Base-by-base conservation (phyloP, 306 rosid species). In the Prunus campanulata region DNA sequence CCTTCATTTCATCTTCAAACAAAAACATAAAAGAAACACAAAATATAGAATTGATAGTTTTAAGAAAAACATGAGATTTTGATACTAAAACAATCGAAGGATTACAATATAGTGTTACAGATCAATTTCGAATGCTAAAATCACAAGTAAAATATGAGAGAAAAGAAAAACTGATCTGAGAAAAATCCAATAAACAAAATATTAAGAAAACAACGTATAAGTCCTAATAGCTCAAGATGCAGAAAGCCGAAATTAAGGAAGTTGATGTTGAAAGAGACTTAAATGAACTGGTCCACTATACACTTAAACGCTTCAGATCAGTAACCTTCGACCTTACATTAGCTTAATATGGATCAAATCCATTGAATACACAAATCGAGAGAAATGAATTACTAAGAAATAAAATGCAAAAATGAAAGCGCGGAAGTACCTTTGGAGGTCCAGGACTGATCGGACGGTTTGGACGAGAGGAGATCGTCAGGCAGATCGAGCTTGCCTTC, bases 401-500 rank as follows among this genome's bases (percentile, higher is more conserved):
- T 3, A 6, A 30, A 42, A 66, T 32, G 9, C 52, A 52, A 76
- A 32, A 48, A 51, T 15, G 65, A 55, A 39, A 70, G 18, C 15
- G 68, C 2, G 1, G 32, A 13, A 61, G 66, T 75, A 87, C 91
- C 89, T 79, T 78, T 87, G 71, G 84, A 65, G 18, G 84, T 72
- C 87, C 86, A 85, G 19, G 84, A 73, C 35, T 79, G 87, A 83
- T 83, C 91, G 81, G 89, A 83, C 10, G 83, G 81, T 10, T 83
- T 83, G 24, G 86, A 80, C 50, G 81, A 78, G 75, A 87, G 80
- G 76, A 87, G 81, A 81, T 85, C 86, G 68, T 85, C 86, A 4
- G 89, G 87, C 3, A 83, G 91, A 85, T 83, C 87, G 84, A 85
- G 71, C 76, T 87, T 87, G 65, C 84, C 78, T 74, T 87, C 86